Base-by-base conservation (phyloP, 805 yeast genomes). In the Wickerhamiella dianesei region DNA sequence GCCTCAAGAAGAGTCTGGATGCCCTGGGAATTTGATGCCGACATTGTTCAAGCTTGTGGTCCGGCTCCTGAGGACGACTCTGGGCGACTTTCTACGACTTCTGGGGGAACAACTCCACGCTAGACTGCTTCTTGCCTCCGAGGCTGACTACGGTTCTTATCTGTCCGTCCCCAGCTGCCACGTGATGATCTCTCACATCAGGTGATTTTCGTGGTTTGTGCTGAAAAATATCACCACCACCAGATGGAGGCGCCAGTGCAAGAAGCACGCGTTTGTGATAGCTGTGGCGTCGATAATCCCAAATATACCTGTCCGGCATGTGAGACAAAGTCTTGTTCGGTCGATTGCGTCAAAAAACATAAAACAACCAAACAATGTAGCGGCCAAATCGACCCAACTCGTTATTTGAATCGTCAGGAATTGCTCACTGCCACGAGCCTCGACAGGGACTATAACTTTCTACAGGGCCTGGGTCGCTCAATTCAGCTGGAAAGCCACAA, bases 241-340 rank as follows among this genome's bases (percentile, higher is more conserved):
- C n/a, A n/a, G n/a, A n/a, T n/a, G n/a, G n/a, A n/a, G n/a, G n/a
- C n/a, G n/a, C n/a, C n/a, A n/a, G n/a, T n/a, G n/a, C n/a, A n/a
- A n/a, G n/a, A n/a, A n/a, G n/a, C 9, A 25, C 32, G 32, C 32
- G 9, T 25, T 25, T 25, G 32, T 25, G 32, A 25, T 25, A 25
- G 32, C 12, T 25, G 32, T 12, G 32, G 32, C 32, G 6, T 12
- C 17, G 56, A 64, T 3, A 60, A 54, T 21, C 67, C 70, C 48
- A 82, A 79, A 56, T 88, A 88, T 60, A 77, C 72, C 13, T 88
- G 96, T 61, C 96, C 96, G 0, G 79, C 80, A 16, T 88, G 96
- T 58, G 64, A 65, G 4, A 60, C 67, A 3, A 70, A 65, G 48
- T 81, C 89, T 0, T 88, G 96, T 59, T 76, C 82, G 0, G 59